Conservation (phyloP, 306 rosid genomes). For the Ormosia semicastrata region DNA sequence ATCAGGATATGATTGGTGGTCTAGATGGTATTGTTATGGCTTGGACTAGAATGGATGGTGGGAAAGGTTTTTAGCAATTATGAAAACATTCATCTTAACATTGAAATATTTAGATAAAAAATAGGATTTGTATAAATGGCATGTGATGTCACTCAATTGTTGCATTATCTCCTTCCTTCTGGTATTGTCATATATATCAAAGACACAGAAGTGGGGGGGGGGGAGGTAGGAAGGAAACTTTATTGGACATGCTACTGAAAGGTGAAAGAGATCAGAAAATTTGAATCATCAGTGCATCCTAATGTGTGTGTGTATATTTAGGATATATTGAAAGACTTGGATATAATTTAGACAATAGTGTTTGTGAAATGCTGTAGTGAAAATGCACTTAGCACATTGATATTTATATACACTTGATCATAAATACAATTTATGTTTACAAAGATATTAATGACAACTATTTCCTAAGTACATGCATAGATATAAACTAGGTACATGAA, state of each 20-base stretch:
- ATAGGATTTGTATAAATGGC: not conserved
- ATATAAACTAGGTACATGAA: too few species aligned
- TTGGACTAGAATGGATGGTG: not conserved
- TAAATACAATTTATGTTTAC: too few species aligned
- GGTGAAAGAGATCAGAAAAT: not conserved
- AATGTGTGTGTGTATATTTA: not conserved
- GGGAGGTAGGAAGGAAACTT: not conserved
- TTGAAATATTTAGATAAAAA: conserved; percentile 6
- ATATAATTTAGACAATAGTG: too few species aligned
- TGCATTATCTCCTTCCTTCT: conserved; percentile 19
- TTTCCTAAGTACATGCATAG: too few species aligned
- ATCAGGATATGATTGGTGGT: conserved; percentile 6
- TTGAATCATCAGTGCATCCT: not conserved
- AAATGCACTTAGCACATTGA: too few species aligned
- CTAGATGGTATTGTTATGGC: conserved; percentile 1
- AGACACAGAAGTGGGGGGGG: not conserved
- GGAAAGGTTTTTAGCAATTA: conserved; percentile 6
- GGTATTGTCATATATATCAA: not conserved
- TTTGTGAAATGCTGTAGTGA: too few species aligned
- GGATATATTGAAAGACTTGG: too few species aligned
- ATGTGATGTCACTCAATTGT: conserved; percentile 9
- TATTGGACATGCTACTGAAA: not conserved
- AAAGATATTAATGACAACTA: too few species aligned
- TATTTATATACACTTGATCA: too few species aligned
- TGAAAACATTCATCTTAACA: not conserved